Conservation (phyloP, 2,329 filamentous ascomycete genomes). For the Xylariaceae sp. region DNA sequence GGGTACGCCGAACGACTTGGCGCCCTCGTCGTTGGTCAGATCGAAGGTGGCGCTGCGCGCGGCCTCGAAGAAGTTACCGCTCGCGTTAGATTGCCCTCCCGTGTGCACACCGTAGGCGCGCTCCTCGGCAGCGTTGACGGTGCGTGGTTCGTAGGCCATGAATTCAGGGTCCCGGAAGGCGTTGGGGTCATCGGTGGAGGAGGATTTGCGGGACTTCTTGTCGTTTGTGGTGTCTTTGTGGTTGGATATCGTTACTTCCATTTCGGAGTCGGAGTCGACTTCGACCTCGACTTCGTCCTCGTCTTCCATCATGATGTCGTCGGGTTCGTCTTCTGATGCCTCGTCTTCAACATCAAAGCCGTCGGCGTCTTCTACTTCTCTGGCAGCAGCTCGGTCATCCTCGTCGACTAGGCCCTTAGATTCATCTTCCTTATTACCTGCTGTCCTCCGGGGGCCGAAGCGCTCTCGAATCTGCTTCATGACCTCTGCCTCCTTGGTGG, state of each 20-base stretch:
- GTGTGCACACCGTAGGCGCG: constrained; percentile 93
- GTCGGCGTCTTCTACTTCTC: constrained; percentile 7
- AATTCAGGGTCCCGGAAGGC: constrained; percentile 83
- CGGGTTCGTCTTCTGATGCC: constrained; percentile 21
- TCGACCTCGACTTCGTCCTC: constrained; percentile 41
- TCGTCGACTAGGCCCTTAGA: constrained; percentile 41
- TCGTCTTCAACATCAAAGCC: constrained; percentile 17
- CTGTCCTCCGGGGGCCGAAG: constrained; percentile 65
- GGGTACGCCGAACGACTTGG: constrained; percentile 79
- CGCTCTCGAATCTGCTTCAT: constrained; percentile 76
- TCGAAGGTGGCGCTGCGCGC: constrained; percentile 93
- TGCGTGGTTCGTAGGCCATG: constrained; percentile 93
- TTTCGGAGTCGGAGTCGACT: constrained; percentile 63
- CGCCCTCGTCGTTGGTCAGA: constrained; percentile 84
- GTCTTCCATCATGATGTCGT: constrained; percentile 37
- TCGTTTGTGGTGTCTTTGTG: constrained; percentile 52
- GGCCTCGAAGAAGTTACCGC: constrained; percentile 81
- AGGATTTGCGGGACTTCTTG: constrained; percentile 48
- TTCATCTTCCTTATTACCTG: constrained; percentile 54
- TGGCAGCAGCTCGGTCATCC: not conserved
- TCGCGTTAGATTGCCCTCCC: constrained; percentile 63
- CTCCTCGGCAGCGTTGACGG: constrained; percentile 83
- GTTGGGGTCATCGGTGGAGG: constrained; percentile 9
- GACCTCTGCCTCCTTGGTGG: constrained; percentile 73
- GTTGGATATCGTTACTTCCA: constrained; percentile 75